A percentile compares a stretch with the other conserved stretches of the same genome.
Conservation (phyloP, 371 early-diverging fungal genomes). For the Mucor sp. region DNA sequence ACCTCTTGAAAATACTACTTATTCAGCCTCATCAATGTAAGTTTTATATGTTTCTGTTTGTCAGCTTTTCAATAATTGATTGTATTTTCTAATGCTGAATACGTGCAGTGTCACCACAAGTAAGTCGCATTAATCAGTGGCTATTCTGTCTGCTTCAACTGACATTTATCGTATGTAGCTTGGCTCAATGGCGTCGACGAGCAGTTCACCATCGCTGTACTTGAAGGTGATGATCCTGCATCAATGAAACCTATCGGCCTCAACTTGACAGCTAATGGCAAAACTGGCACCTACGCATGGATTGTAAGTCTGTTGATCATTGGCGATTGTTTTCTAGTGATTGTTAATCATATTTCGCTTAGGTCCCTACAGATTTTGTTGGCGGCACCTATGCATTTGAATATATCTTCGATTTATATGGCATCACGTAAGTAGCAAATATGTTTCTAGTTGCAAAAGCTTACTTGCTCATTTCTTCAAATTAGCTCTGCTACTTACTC, state of each 20-base stretch:
- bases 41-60: background rate
- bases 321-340: background rate
- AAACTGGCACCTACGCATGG: background rate
- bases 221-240: background rate
- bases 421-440: background rate
- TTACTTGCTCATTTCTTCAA: background rate
- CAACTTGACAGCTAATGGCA: background rate
- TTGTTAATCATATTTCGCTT: background rate
- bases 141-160: background rate
- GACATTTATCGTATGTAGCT: background rate
- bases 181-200: background rate
- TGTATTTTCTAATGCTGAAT: background rate
- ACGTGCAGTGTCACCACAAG: background rate
- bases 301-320: background rate
- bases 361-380: background rate
- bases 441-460: background rate
- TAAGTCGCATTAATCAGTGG: background rate
- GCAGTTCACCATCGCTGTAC: background rate
- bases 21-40: background rate
- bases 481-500: background rate
- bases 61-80: background rate
- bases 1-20: background rate
- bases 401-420: background rate
- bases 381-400: background rate
- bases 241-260: background rate